Percentiles rank a stretch among this genome's conserved stretches.
These are phyloP conservation scores for Fulvia fulva DNA, from an alignment of 2,329 filamentous ascomycete species.

Conservation along the genomic window DNA sequence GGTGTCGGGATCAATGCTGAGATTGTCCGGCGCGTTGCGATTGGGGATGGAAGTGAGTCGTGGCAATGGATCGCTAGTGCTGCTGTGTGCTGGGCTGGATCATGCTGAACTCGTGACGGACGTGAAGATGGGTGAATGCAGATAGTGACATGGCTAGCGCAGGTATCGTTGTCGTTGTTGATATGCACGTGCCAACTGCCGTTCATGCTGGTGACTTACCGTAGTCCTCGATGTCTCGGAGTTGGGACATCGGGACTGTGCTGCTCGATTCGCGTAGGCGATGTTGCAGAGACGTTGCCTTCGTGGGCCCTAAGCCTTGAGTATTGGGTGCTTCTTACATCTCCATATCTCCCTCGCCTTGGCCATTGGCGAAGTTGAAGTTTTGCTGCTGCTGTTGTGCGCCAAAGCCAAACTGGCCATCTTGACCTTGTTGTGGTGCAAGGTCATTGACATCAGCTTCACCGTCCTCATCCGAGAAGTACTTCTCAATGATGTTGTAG, in stretches of 20 bases:
- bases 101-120: slow-evolving; percentile 12
- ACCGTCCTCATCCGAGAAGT: slow-evolving; percentile 98
- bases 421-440: slow-evolving; percentile 66
- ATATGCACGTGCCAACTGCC: not conserved
- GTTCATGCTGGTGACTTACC: not conserved
- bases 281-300: not conserved
- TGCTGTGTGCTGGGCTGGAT: slow-evolving; percentile 13
- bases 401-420: slow-evolving; percentile 76
- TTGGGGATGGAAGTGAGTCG: slow-evolving; percentile 4
- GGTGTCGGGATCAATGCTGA: not conserved
- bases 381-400: slow-evolving; percentile 68
- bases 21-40: not conserved
- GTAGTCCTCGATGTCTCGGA: not conserved
- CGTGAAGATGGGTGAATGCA: not conserved
- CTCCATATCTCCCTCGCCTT: slow-evolving; percentile 65
- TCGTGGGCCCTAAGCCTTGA: not conserved
- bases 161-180: not conserved
- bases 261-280: not conserved
- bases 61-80: slow-evolving; percentile 12
- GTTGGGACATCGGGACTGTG: not conserved
- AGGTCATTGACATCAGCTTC: slow-evolving; percentile 76
- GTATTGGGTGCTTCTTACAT: slow-evolving; percentile 12
- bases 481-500: slow-evolving; percentile 99
- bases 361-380: slow-evolving; percentile 88
- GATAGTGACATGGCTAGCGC: not conserved